Percentiles rank a stretch among this genome's conserved stretches.
These are phyloP conservation scores for Aspergillus sp. DNA, from an alignment of 2,329 filamentous ascomycete genomes.

Conservation along the genomic window DNA sequence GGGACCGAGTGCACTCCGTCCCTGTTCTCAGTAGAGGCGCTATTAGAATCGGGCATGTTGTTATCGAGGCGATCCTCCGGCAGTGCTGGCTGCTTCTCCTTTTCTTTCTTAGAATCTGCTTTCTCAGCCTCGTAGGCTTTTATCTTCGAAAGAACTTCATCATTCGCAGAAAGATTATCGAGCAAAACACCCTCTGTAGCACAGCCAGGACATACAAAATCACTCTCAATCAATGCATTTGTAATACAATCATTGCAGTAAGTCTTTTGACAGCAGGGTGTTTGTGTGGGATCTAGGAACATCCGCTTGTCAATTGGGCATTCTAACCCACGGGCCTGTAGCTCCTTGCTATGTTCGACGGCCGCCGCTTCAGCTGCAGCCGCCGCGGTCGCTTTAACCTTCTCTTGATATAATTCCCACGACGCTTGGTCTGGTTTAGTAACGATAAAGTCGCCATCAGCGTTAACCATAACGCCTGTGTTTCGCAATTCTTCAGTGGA, in stretches of 20 bases:
- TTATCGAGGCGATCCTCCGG: conserved; percentile 25
- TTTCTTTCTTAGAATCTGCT: conserved; percentile 44
- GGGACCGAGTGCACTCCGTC: conserved; percentile 30
- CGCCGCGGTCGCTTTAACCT: conserved; percentile 80
- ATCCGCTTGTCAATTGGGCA: conserved; percentile 97
- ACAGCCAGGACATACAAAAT: conserved; percentile 93
- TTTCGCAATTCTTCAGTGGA: conserved; percentile 78
- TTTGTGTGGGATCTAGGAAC: conserved; percentile 99
- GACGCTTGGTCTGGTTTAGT: conserved; percentile 92
- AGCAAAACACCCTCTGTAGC: conserved; percentile 87
- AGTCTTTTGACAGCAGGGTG: conserved; percentile 95
- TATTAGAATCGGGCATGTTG: conserved; percentile 17
- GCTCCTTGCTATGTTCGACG: conserved; percentile 76
- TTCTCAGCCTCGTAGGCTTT: conserved; percentile 67
- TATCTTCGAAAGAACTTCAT: conserved; percentile 74
- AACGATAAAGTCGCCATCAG: conserved; percentile 95
- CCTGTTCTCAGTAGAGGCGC: conserved; percentile 12
- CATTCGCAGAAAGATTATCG: conserved; percentile 83
- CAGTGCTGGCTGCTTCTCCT: conserved; percentile 34
- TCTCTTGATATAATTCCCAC: conserved; percentile 96
- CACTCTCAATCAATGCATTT: conserved; percentile 96
- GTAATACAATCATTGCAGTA: conserved; percentile 99
- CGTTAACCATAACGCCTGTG: conserved; percentile 94
- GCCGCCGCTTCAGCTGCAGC: conserved; percentile 78
- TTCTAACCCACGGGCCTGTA: conserved; percentile 83